Base-by-base conservation (phyloP, 257 asterid genomes). In the Penstemon eatonii region DNA sequence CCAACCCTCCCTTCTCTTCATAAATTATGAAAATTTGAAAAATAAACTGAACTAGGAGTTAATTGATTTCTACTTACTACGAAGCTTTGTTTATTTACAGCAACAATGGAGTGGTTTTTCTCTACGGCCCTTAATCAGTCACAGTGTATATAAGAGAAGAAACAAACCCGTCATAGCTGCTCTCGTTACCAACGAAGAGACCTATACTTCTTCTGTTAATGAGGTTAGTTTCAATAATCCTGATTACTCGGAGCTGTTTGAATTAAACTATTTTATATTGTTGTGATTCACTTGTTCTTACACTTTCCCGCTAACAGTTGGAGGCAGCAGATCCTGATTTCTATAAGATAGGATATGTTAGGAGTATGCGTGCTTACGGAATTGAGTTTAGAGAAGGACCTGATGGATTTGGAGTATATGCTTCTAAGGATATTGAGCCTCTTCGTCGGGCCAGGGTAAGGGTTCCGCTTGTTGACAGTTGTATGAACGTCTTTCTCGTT, bases 331-430 rank as follows among this genome's bases (percentile, higher is more conserved):
- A 93, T 79, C 99, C 97, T 38, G 99, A 93, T 80, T 93, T 93
- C 80, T 93, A 93, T 66, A 88, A 83, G 82, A 93, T 93, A 81
- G 97, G 99, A 65, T 93, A 87, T 68, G 89, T 84, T 60, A 84
- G 89, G 87, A 90, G 89, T 74, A 81, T 93, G 81, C 83, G 99
- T 69, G 97, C 97, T 49, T 93, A 90, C 76, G 99, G 99, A 54
- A 82, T 90, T 68, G 97, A 89, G 63, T 93, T 90, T 83, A 84
- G 87, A 81, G 99, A 93, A 81, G 99, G 99, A 50, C 96, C 99
- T 46, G 90, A 89, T 78, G 99, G 99, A 47, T 93, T 82, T 78
- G 96, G 99, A 66, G 99, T 88, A 7, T 93, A 80, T 83, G 99
- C 99, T 51, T 90, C 99, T 78, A 93, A 81, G 77, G 96, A 93